Conservation (phyloP, 2,329 filamentous ascomycete genomes). For the Aspergillus fumigatiaffinis region DNA sequence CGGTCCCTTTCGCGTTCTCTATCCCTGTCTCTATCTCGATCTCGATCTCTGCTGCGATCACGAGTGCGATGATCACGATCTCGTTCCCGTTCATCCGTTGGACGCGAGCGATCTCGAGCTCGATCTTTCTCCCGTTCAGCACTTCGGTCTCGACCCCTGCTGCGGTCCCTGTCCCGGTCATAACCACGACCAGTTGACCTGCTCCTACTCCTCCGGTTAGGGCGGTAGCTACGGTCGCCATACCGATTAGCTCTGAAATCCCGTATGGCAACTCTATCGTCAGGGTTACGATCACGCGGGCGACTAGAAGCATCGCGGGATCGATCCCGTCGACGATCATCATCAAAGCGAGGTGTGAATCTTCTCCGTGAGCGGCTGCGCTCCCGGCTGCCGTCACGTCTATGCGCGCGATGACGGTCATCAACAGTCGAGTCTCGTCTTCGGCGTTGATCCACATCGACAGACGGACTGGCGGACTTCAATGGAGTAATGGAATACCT, state of each 20-base stretch:
- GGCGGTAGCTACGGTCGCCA: conserved; percentile 31
- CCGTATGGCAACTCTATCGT: conserved; percentile 30
- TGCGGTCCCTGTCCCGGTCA: conserved; percentile 24
- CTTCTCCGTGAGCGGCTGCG: conserved; percentile 29
- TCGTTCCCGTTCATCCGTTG: conserved; percentile 10
- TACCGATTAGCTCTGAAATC: conserved; percentile 27
- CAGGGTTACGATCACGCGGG: conserved; percentile 30
- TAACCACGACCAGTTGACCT: conserved; percentile 25
- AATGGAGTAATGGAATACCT: conserved; percentile 25
- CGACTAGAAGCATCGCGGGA: conserved; percentile 27
- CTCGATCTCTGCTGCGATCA: conserved; percentile 8
- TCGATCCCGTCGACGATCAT: conserved; percentile 26
- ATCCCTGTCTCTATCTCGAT: conserved; percentile 11
- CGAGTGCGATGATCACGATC: conserved; percentile 5
- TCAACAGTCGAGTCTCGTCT: conserved; percentile 27
- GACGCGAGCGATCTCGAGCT: conserved; percentile 3
- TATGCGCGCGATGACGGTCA: conserved; percentile 21
- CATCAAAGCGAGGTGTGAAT: conserved; percentile 26
- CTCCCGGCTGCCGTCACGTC: conserved; percentile 25
- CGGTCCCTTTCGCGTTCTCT: conserved; percentile 7
- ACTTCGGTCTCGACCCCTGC: conserved; percentile 11
- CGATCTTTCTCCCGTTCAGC: not conserved
- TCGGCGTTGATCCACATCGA: conserved; percentile 20
- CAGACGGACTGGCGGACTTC: conserved; percentile 26
- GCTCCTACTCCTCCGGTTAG: conserved; percentile 32